Base-by-base conservation (phyloP, 805 yeast genomes). In the Barnettozyma vustinii region DNA sequence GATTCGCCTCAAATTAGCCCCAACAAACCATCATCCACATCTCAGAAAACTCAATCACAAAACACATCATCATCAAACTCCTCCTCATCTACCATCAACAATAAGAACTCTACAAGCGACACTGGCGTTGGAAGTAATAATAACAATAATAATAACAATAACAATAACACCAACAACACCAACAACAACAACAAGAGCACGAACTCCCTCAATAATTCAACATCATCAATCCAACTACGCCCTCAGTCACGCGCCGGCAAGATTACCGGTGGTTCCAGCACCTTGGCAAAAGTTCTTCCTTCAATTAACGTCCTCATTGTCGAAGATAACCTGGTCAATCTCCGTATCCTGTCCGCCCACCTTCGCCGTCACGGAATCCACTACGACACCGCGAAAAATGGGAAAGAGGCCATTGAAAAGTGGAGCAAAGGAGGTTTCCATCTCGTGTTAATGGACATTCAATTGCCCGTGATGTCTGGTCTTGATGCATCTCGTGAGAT, bases 361-460 rank as follows among this genome's bases (percentile, higher is more conserved):
- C 72, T 94, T 65, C 77, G 89, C 56, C 85, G 88, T 54, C 92
- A 92, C 60, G 80, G 87, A 50, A 91, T 94, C 27, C 84, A 84
- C 40, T 89, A 83, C 55, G 84, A 83, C 52, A 83, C 90, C 41
- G 98, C 98, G 5, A 84, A 87, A 51, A 92, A 90, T 57, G 99
- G 99, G 26, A 81, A 83, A 57, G 98, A 94, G 61, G 99, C 99
- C 1, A 79, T 94, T 2, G 96, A 90, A 54, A 87, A 83, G 67
- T 94, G 98, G 98, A 76, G 88, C 55, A 81, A 79, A 52, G 99
- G 99, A 12, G 97, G 97, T 0, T 89, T 87, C 61, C 98, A 94
- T 64, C 72, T 94, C 54, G 95, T 95, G 37, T 76, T 94, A 40
- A 94, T 94, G 99, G 99, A 94, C 72, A 87, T 94, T 59, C 98